Percentiles rank a stretch among this genome's conserved stretches.
Conservation (phyloP, 805 yeast genomes). For the Sugiyamaella qingdaonensis region DNA sequence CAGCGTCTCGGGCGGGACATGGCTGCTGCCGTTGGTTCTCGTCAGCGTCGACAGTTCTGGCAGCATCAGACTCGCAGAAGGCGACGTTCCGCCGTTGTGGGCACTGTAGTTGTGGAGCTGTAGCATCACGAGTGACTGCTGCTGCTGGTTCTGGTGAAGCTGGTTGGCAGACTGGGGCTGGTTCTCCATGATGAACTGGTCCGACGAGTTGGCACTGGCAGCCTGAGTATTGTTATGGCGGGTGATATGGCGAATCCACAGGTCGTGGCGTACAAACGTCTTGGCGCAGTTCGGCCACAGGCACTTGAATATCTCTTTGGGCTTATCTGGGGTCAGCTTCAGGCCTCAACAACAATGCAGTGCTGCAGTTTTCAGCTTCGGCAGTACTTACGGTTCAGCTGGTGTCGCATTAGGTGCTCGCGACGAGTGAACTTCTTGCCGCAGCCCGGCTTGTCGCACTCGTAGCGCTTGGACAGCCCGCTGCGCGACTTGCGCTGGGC, state of each 20-base stretch:
- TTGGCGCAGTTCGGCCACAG: conserved; percentile 26
- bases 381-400: conserved; percentile 22
- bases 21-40: background rate
- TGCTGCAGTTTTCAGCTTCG: background rate
- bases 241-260: conserved; percentile 28
- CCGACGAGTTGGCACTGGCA: background rate
- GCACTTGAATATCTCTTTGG: conserved; percentile 16
- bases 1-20: background rate
- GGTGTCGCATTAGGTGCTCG: conserved; percentile 25
- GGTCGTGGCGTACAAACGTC: conserved; percentile 32
- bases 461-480: conserved; percentile 26
- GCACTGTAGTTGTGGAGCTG: background rate
- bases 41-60: background rate
- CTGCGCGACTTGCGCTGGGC: conserved; percentile 21
- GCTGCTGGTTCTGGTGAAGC: background rate
- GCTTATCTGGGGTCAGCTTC: conserved; percentile 9
- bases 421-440: conserved; percentile 22
- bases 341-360: too few relatives aligned
- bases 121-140: background rate
- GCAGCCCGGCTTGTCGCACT: conserved; percentile 19
- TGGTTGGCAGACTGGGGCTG: background rate
- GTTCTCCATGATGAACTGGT: conserved; percentile 2
- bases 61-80: background rate
- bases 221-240: conserved; percentile 12
- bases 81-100: background rate